These are phyloP conservation scores for Beta corolliflora DNA, from an alignment of 179 eudicot species.

Conservation along the genomic window DNA sequence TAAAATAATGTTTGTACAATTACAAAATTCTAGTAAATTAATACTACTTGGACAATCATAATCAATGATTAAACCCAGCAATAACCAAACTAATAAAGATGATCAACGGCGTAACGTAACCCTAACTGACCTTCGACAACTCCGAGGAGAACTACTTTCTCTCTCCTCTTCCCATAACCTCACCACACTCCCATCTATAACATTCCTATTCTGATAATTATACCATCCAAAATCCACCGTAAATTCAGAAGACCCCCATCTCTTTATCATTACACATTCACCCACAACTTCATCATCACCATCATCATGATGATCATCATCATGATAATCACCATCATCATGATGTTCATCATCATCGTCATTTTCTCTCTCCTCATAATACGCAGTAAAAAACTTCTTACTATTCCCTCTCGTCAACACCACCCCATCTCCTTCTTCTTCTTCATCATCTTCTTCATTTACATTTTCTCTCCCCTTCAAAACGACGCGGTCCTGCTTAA, in stretches of 20 bases:
- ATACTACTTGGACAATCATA: not conserved
- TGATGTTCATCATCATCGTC: constrained; percentile 12
- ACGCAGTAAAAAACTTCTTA: constrained; percentile 43
- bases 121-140: not conserved
- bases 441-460: too few relatives aligned
- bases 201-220: constrained; percentile 53
- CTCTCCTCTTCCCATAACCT: constrained; percentile 57
- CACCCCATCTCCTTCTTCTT: not conserved
- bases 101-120: not conserved
- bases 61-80: too few relatives aligned
- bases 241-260: constrained; percentile 17
- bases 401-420: constrained; percentile 30
- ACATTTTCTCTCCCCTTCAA: too few relatives aligned
- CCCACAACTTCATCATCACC: constrained; percentile 17
- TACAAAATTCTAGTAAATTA: not conserved
- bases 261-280: constrained; percentile 17
- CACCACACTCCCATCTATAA: constrained; percentile 69
- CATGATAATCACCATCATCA: not conserved
- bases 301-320: not conserved
- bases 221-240: constrained; percentile 65
- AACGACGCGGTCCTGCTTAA: too few relatives aligned
- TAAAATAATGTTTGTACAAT: constrained; percentile 16
- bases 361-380: constrained; percentile 19
- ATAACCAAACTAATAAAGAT: too few relatives aligned
- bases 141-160: constrained; percentile 21